phyloP scores from a whole-genome alignment of 129 eudicot species.

The Flaveria bidentis region DNA sequence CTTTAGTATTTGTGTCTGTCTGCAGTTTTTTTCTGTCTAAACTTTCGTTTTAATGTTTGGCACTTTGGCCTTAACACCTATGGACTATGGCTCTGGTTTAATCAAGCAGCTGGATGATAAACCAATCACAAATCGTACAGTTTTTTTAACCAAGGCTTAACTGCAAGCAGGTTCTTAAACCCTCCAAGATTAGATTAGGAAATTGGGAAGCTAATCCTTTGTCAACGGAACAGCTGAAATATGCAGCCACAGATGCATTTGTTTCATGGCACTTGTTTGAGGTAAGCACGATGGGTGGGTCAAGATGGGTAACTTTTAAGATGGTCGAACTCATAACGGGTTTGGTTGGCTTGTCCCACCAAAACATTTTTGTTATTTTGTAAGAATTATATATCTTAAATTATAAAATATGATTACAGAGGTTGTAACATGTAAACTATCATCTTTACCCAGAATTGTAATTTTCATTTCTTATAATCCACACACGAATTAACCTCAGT shows the following conservation, averaged over 20 bases:
- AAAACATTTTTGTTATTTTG: neutral
- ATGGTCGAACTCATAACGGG: neutral
- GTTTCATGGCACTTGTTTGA: conserved; percentile 74
- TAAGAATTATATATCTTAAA: neutral
- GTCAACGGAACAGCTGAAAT: conserved; percentile 56
- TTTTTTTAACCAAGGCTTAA: neutral
- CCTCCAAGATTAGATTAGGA: conserved; percentile 63
- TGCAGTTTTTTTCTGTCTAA: too few species aligned
- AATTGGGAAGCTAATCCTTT: conserved; percentile 76
- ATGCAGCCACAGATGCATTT: conserved; percentile 89
- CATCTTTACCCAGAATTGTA: neutral
- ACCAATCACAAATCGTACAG: too few species aligned
- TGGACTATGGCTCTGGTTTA: too few species aligned
- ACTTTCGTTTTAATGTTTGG: neutral
- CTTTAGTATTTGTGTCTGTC: too few species aligned
- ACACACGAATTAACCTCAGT: neutral
- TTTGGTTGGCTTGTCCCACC: neutral
- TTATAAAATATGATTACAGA: neutral
- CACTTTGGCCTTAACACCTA: too few species aligned
- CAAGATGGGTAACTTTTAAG: neutral
- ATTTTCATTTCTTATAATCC: neutral
- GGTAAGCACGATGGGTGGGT: conserved; percentile 41
- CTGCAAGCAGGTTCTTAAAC: conserved; percentile 63
- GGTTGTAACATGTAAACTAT: neutral
- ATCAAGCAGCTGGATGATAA: too few species aligned